phyloP scores from a whole-genome alignment of 2,329 filamentous ascomycete species.

The Nothophaeocryptopus gaeumannii region DNA sequence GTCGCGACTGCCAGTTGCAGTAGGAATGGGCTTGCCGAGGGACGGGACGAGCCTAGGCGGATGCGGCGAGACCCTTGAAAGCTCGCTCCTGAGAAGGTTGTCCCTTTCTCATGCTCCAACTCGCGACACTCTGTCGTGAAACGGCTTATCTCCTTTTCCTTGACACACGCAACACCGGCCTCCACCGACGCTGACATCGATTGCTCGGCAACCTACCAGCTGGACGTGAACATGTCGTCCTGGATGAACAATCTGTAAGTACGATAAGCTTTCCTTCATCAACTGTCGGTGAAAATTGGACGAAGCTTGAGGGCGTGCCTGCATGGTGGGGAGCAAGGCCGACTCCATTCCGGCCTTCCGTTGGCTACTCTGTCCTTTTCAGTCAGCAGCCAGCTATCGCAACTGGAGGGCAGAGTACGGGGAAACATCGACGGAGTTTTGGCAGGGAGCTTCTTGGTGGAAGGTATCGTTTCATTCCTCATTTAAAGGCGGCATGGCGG shows the following conservation, averaged over 20 bases:
- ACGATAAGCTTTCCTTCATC: constrained; percentile 21
- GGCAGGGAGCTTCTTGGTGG: no score
- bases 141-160: background rate
- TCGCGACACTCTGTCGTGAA: constrained; percentile 7
- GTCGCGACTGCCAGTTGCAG: no score
- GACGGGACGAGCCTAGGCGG: no score
- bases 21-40: no score
- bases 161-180: background rate
- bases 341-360: constrained; percentile 15
- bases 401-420: no score
- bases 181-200: background rate
- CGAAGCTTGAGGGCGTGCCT: constrained; percentile 20
- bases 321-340: constrained; percentile 20
- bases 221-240: constrained; percentile 31
- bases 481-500: no score
- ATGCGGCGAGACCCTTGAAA: no score
- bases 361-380: background rate
- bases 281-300: constrained; percentile 21
- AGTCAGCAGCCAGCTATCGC: no score
- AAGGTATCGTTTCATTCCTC: no score
- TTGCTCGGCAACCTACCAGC: background rate
- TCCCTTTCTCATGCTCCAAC: background rate
- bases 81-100: no score
- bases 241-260: constrained; percentile 41
- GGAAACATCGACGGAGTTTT: no score